phyloP scores from a whole-genome alignment of 1,139 yeast genomes.

The Taphrina betulina region DNA sequence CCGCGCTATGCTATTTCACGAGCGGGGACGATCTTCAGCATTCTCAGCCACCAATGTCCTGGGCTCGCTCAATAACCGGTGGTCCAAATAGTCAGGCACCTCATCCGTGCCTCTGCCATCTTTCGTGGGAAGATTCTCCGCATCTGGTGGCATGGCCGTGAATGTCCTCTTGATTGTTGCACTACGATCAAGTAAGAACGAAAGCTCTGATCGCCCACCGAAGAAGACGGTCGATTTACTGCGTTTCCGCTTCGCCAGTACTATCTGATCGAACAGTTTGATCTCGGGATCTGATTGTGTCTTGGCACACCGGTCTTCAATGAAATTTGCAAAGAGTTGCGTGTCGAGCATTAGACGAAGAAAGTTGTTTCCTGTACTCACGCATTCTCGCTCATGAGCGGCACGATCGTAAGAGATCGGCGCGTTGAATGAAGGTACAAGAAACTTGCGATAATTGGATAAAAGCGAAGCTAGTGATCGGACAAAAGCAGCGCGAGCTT shows the following conservation, averaged over 20 bases:
- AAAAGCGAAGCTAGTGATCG: slow-evolving; percentile 35
- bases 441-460: slow-evolving; percentile 32
- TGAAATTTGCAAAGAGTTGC: slow-evolving; percentile 36
- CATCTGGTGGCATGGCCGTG: not conserved
- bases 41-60: too few relatives aligned
- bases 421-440: slow-evolving; percentile 2
- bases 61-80: too few relatives aligned
- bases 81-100: not conserved
- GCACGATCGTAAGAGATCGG: slow-evolving; percentile 6
- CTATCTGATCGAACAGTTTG: slow-evolving; percentile 22
- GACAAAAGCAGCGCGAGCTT: slow-evolving; percentile 36
- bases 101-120: not conserved
- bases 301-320: slow-evolving; percentile 31
- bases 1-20: too few relatives aligned
- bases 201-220: not conserved
- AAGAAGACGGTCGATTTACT: slow-evolving; percentile 3
- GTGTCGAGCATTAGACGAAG: slow-evolving; percentile 34
- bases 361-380: too few relatives aligned
- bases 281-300: slow-evolving; percentile 3
- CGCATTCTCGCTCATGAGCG: slow-evolving; percentile 19
- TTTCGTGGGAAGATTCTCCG: not conserved
- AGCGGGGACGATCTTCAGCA: too few relatives aligned
- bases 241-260: slow-evolving; percentile 14
- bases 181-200: not conserved
- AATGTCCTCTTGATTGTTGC: not conserved